Evolutionary conservation across 192 early-diverging fungal species (phyloP).

Genomic region (Umbelopsis ramanniana): DNA sequence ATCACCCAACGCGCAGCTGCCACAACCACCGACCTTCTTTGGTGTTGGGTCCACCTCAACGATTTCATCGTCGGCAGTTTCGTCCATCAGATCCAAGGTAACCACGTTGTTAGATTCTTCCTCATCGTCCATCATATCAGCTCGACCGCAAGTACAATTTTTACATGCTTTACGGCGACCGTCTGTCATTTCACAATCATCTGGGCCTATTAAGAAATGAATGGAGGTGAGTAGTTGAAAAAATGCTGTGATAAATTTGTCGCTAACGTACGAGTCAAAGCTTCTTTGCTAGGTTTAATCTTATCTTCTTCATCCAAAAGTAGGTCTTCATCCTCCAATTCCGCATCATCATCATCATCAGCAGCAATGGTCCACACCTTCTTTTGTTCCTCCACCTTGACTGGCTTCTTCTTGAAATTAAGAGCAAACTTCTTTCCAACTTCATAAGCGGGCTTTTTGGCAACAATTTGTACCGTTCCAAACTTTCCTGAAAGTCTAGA

Average conservation of each 20-base stretch:
- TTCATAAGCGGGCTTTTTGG: constrained; percentile 84
- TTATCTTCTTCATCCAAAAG: constrained; percentile 86
- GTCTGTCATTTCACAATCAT: constrained; percentile 69
- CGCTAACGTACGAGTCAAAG: constrained; percentile 54
- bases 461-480: constrained; percentile 52
- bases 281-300: constrained; percentile 66
- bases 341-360: constrained; percentile 79
- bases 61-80: constrained; percentile 40
- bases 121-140: constrained; percentile 60
- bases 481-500: constrained; percentile 50
- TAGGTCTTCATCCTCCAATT: constrained; percentile 86
- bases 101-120: constrained; percentile 61
- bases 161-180: constrained; percentile 94
- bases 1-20: constrained; percentile 90
- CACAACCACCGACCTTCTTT: constrained; percentile 57
- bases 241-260: background rate
- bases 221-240: background rate
- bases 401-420: constrained; percentile 75
- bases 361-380: constrained; percentile 75
- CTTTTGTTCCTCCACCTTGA: constrained; percentile 28
- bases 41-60: constrained; percentile 51
- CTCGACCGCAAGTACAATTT: constrained; percentile 94
- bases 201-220: constrained; percentile 48
- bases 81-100: constrained; percentile 39
- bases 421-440: constrained; percentile 84